Conservation (phyloP, 2,329 filamentous ascomycete genomes). For the Neophaeococcomyces mojaviensis region DNA sequence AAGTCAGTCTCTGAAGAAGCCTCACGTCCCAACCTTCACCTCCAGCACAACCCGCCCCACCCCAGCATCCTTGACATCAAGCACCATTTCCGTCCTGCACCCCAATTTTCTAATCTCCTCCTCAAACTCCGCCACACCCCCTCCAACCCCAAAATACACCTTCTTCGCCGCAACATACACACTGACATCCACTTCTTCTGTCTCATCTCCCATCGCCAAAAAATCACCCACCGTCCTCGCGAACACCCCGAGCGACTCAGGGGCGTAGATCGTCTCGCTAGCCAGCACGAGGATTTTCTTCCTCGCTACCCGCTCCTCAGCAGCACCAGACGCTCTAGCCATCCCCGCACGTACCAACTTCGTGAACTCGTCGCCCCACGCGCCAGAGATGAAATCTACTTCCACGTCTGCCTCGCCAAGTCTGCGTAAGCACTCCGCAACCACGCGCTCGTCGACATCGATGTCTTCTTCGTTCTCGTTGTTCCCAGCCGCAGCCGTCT, state of each 20-base stretch:
- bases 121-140: conserved; percentile 55
- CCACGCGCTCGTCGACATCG: conserved; percentile 37
- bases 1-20: too few relatives aligned
- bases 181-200: conserved; percentile 26
- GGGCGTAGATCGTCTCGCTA: conserved; percentile 59
- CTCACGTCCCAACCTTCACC: conserved; percentile 14
- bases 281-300: conserved; percentile 44
- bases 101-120: conserved; percentile 19
- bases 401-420: conserved; percentile 38
- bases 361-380: conserved; percentile 45
- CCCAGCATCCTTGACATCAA: conserved; percentile 35
- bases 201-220: conserved; percentile 31
- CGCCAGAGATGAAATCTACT: conserved; percentile 51
- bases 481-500: conserved; percentile 8
- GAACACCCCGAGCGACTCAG: conserved; percentile 46
- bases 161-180: conserved; percentile 56
- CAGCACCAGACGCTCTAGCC: too few relatives aligned
- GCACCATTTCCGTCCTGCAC: conserved; percentile 22
- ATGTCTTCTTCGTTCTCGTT: conserved; percentile 26
- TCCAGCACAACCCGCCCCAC: conserved; percentile 39
- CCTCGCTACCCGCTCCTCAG: too few relatives aligned
- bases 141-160: conserved; percentile 61
- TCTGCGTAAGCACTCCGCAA: conserved; percentile 38
- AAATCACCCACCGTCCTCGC: conserved; percentile 46
- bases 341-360: too few relatives aligned